These are phyloP conservation scores for Citrus trifoliata DNA, from an alignment of 345 rosid species.

Conservation along the genomic window DNA sequence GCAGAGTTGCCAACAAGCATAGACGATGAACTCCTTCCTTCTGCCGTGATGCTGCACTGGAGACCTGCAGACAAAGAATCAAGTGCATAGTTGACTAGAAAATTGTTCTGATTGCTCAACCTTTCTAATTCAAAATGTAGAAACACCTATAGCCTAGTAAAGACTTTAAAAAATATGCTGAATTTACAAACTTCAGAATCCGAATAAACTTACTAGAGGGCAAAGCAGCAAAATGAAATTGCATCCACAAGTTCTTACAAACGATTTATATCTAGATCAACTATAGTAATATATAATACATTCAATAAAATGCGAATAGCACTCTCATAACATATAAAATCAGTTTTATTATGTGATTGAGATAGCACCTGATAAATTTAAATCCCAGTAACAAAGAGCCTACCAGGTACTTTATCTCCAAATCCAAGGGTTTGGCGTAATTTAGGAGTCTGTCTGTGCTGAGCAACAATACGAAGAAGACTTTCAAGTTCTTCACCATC, in stretches of 20 bases:
- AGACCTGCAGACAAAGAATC: background rate
- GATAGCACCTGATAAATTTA: background rate
- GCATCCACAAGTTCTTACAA: background rate
- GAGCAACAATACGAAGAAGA: conserved; percentile 22
- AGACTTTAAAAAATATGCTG: no score
- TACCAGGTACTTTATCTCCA: conserved; percentile 30
- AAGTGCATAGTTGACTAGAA: no score
- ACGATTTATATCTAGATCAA: no score
- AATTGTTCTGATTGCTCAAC: no score
- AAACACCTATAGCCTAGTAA: no score
- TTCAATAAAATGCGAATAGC: no score
- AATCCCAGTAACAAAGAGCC: background rate
- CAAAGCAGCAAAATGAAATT: background rate
- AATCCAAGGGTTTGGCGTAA: conserved; percentile 31
- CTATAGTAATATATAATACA: no score
- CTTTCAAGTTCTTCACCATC: conserved; percentile 24
- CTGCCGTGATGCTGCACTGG: background rate
- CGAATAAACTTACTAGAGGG: no score
- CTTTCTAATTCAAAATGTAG: no score
- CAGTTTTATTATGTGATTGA: background rate
- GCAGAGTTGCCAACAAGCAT: background rate
- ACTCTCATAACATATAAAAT: background rate
- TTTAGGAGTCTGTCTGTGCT: conserved; percentile 24
- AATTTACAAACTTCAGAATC: no score
- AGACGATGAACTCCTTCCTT: conserved; percentile 8